Evolutionary conservation across 371 early-diverging fungal species (phyloP), one percentile per base, ranked within the genome.

Genomic region (Mortierella sp.): DNA sequence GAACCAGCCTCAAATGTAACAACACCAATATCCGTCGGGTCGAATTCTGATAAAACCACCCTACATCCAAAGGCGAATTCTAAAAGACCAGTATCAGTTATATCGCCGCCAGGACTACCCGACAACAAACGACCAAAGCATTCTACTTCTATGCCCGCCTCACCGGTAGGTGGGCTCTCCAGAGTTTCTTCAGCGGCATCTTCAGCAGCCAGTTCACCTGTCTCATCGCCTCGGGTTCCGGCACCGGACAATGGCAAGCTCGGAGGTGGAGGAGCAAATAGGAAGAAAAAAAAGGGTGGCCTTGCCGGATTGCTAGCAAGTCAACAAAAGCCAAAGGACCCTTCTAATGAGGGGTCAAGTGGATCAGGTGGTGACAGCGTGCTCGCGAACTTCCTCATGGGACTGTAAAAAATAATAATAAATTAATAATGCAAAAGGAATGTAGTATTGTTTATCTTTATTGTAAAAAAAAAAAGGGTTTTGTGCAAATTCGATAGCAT

Each of bases 341-440:
- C 75, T 9, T 47, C 71, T 8, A 22, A 68, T 10, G 61, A 60
- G 28, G 65, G 66, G 2, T 58, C 38, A n/a, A 55, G 59, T 41
- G 70, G 57, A 28, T 50, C 60, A 21, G 63, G 64, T 16, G 68
- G 75, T 2, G 81, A 80, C 48, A 80, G 75, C 65, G 71, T 68
- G 11, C 75, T 80, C 2, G 81, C 81, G 59, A 80, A 70, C 45
- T 80, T 80, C 40, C 28, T 80, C 21, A 71, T 71, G 69, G 81
- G 81, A 16, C 47, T 80, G n/a, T 79, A 38, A 72, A 38, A 16
- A 64, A 24, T 22, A 4, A 43, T 16, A 33, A 58, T 52, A 59
- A 67, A 58, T 52, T 48, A 67, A 45, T 7, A 47, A 16, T 19
- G 43, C 21, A 38, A 8, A 38, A 8, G 15, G 7, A 19, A 10